These are phyloP conservation scores for Pyrus betulifolia DNA, from an alignment of 306 rosid genomes.

Conservation along the genomic window DNA sequence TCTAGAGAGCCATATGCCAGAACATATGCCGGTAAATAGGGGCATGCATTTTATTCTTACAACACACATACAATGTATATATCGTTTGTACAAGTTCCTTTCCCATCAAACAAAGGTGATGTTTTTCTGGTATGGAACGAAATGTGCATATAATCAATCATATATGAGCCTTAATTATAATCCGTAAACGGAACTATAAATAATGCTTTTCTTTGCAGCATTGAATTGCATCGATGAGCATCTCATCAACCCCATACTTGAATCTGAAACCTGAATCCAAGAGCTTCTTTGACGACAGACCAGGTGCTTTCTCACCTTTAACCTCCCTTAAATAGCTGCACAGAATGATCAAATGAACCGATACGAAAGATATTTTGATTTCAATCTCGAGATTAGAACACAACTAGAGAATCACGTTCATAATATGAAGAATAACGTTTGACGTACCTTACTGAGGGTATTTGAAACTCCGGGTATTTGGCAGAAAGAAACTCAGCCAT, in stretches of 20 bases:
- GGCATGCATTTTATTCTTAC: no score
- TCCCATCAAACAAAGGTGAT: no score
- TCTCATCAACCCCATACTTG: constrained; percentile 40
- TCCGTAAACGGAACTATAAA: constrained; percentile 9
- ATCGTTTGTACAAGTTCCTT: no score
- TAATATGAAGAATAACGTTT: background rate
- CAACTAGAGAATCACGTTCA: background rate
- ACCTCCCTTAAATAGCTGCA: constrained; percentile 24
- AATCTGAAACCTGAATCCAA: constrained; percentile 39
- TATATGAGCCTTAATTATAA: no score
- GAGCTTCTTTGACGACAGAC: constrained; percentile 42
- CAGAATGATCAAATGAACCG: background rate
- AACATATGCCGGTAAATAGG: no score
- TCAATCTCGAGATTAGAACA: background rate
- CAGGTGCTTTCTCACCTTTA: constrained; percentile 1
- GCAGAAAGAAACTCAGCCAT: constrained; percentile 20
- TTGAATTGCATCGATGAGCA: constrained; percentile 34
- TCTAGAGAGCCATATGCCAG: no score
- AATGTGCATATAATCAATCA: no score
- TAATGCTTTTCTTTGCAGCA: constrained; percentile 43
- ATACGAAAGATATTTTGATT: background rate
- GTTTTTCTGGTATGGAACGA: no score
- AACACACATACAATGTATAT: no score
- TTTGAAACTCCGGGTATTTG: constrained; percentile 35
- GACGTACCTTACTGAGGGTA: constrained; percentile 32